A percentile compares a stretch with the other conserved stretches of the same genome.
These are phyloP conservation scores for Starmerella etchellsii DNA, from an alignment of 805 yeast genomes.

Conservation along the genomic window DNA sequence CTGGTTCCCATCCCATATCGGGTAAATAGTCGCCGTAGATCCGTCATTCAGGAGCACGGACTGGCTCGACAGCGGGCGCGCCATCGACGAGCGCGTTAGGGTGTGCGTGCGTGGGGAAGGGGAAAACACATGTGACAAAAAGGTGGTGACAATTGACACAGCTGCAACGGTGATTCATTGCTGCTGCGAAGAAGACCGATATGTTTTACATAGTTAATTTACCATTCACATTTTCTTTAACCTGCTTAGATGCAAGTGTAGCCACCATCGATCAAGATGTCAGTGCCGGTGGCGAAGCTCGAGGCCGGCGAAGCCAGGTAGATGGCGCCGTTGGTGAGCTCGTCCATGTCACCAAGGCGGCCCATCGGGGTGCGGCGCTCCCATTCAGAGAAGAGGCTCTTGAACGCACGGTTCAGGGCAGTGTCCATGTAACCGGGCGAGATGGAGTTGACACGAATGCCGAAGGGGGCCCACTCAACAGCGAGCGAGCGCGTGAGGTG, in stretches of 20 bases:
- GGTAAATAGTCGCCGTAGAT: slow-evolving; percentile 86
- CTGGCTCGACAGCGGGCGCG: slow-evolving; percentile 22
- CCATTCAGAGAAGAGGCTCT: slow-evolving; percentile 43
- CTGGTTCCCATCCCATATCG: slow-evolving; percentile 52
- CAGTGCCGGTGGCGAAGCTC: slow-evolving; percentile 53
- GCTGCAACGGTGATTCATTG: no score
- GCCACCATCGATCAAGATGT: slow-evolving; percentile 55
- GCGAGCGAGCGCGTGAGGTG: slow-evolving; percentile 57
- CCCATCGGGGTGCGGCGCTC: slow-evolving; percentile 52
- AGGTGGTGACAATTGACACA: no score
- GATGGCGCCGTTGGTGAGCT: slow-evolving; percentile 52
- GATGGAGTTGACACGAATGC: slow-evolving; percentile 53
- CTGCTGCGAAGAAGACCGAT: no score
- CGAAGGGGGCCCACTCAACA: slow-evolving; percentile 60
- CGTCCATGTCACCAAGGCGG: slow-evolving; percentile 60
- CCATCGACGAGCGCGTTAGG: background rate
- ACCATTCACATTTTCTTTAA: no score
- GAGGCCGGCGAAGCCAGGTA: slow-evolving; percentile 47
- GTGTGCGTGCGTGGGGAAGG: no score
- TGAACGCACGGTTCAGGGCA: slow-evolving; percentile 49
- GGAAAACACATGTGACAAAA: no score
- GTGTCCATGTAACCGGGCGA: slow-evolving; percentile 63
- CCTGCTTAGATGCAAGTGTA: slow-evolving; percentile 29
- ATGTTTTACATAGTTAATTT: no score
- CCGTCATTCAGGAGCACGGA: slow-evolving; percentile 75